Conservation (phyloP, 116 monocot genomes). For the Dioscorea cayenensis region DNA sequence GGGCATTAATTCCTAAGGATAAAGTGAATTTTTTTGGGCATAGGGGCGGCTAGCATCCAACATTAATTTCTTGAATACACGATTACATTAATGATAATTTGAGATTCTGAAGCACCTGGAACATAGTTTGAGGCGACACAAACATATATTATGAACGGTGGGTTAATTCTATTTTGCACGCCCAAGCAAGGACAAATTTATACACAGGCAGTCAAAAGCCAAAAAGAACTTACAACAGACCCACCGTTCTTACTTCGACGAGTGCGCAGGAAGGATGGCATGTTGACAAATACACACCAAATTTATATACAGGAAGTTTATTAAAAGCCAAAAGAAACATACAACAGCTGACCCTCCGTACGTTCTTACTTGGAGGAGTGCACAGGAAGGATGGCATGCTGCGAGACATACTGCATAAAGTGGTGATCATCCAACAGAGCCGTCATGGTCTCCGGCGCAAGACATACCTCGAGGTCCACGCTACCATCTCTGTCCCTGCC, state of each 20-base stretch:
- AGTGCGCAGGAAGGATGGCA: too few species aligned
- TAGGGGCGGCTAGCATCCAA: too few species aligned
- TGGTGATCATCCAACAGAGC: slow-evolving; percentile 53
- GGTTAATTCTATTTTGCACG: too few species aligned
- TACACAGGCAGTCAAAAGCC: neutral
- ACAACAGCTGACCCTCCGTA: neutral
- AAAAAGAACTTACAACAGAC: neutral
- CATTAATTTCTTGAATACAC: too few species aligned
- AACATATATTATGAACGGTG: too few species aligned
- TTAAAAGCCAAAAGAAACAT: slow-evolving; percentile 1
- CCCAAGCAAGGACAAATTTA: too few species aligned
- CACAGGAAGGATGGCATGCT: slow-evolving; percentile 24
- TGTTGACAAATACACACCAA: slow-evolving; percentile 16
- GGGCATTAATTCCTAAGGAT: too few species aligned
- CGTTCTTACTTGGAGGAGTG: neutral
- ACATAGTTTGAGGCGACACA: too few species aligned
- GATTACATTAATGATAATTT: too few species aligned
- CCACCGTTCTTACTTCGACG: neutral
- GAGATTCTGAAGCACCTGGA: too few species aligned
- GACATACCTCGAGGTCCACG: slow-evolving; percentile 68
- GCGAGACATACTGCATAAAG: slow-evolving; percentile 49
- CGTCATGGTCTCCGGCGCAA: slow-evolving; percentile 65
- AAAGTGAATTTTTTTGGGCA: too few species aligned
- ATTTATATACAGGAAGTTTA: neutral
- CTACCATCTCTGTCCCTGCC: slow-evolving; percentile 44